Evolutionary conservation across 495 filamentous ascomycete genomes (phyloP).

Genomic region (Penicillium psychrofluorescens): DNA sequence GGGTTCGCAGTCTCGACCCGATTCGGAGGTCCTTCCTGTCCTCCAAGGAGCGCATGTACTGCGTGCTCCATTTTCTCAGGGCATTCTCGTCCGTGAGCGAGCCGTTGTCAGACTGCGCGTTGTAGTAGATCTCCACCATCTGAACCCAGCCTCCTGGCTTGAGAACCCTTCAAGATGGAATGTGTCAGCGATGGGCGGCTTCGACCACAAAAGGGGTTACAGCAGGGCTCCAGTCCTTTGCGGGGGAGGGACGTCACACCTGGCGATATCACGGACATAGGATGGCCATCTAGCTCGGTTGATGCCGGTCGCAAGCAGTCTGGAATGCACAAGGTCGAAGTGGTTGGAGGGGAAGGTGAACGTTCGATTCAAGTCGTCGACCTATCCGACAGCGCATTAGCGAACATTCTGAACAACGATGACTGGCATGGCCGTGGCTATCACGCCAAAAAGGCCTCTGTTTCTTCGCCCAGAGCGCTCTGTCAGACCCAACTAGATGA

Average conservation of each 20-base stretch:
- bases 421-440: too few relatives aligned
- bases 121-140: constrained; percentile 82
- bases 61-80: constrained; percentile 64
- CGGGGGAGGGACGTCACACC: constrained; percentile 26
- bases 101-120: constrained; percentile 86
- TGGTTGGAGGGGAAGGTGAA: constrained; percentile 69
- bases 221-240: too few relatives aligned
- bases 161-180: constrained; percentile 35
- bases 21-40: constrained; percentile 65
- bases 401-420: constrained; percentile 2
- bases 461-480: too few relatives aligned
- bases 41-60: constrained; percentile 58
- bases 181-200: too few relatives aligned
- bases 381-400: constrained; percentile 32
- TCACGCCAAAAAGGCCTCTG: too few relatives aligned
- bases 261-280: constrained; percentile 73
- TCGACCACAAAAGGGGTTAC: too few relatives aligned
- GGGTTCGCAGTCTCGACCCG: constrained; percentile 51
- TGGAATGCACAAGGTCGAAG: constrained; percentile 89
- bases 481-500: too few relatives aligned
- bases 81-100: constrained; percentile 65
- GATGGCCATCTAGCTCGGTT: constrained; percentile 66
- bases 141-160: constrained; percentile 82
- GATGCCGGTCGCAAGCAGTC: constrained; percentile 73
- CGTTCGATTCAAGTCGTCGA: constrained; percentile 71